Evolutionary conservation across 2,329 filamentous ascomycete species (phyloP).

Genomic region (Rhynchosporium graminicola): DNA sequence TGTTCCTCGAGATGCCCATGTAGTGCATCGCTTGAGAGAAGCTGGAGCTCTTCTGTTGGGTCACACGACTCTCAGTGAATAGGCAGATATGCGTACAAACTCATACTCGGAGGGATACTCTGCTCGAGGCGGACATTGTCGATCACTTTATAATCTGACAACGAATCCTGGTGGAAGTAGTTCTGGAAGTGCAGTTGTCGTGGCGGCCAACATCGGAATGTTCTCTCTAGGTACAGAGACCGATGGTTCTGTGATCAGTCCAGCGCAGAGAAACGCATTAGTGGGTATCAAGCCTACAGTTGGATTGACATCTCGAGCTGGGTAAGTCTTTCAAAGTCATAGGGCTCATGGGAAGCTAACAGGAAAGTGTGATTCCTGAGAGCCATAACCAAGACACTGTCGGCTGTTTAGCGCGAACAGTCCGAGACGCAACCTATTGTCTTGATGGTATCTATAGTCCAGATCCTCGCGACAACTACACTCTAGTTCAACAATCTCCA

Average conservation of each 20-base stretch:
- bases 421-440: slow-evolving; percentile 66
- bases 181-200: slow-evolving; percentile 65
- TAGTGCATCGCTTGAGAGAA: slow-evolving; percentile 60
- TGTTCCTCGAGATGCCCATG: slow-evolving; percentile 67
- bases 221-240: slow-evolving; percentile 75
- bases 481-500: slow-evolving; percentile 57
- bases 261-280: slow-evolving; percentile 66
- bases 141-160: slow-evolving; percentile 69
- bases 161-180: slow-evolving; percentile 69
- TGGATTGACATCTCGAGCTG: slow-evolving; percentile 65
- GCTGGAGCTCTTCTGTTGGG: slow-evolving; percentile 67
- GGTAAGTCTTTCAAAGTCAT: slow-evolving; percentile 31
- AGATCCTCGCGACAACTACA: slow-evolving; percentile 67
- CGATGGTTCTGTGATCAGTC: slow-evolving; percentile 71
- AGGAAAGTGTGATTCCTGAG: slow-evolving; percentile 64
- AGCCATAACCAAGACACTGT: slow-evolving; percentile 68
- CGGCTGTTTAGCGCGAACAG: slow-evolving; percentile 66
- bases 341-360: slow-evolving; percentile 44
- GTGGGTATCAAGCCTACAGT: slow-evolving; percentile 78
- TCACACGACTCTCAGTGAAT: slow-evolving; percentile 71
- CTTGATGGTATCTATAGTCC: slow-evolving; percentile 69
- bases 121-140: slow-evolving; percentile 61
- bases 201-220: slow-evolving; percentile 61
- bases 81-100: slow-evolving; percentile 70
- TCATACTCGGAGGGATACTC: slow-evolving; percentile 70